These are phyloP conservation scores for Capsicum pubescens DNA, from an alignment of 257 asterid genomes.

Conservation along the genomic window DNA sequence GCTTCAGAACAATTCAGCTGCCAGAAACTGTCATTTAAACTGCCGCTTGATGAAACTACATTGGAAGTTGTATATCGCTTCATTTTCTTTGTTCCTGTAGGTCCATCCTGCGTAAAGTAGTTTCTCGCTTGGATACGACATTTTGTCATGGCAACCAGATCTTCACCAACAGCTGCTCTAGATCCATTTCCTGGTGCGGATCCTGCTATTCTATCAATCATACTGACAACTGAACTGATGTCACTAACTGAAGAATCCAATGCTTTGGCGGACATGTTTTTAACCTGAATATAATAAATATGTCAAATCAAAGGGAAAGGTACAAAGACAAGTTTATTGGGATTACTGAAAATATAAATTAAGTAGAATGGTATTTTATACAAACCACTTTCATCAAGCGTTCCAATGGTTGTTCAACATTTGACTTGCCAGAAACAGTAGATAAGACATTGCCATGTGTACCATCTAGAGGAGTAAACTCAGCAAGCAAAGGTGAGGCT, in stretches of 20 bases:
- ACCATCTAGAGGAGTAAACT: constrained; percentile 81
- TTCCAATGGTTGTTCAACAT: constrained; percentile 79
- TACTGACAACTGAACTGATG: constrained; percentile 88
- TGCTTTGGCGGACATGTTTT: constrained; percentile 65
- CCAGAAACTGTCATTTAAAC: constrained; percentile 66
- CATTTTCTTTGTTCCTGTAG: constrained; percentile 83
- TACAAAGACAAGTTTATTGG: not conserved
- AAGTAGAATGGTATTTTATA: constrained; percentile 30
- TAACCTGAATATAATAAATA: constrained; percentile 57
- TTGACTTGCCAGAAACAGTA: constrained; percentile 62
- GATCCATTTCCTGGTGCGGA: constrained; percentile 99
- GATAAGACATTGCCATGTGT: constrained; percentile 69
- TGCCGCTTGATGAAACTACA: constrained; percentile 79
- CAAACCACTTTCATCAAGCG: constrained; percentile 80
- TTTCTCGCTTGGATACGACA: constrained; percentile 91
- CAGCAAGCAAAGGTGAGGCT: constrained; percentile 94
- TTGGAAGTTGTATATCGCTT: constrained; percentile 86
- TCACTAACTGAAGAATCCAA: constrained; percentile 80
- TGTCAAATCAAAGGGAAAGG: constrained; percentile 3
- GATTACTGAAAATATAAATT: constrained; percentile 1
- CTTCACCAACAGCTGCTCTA: constrained; percentile 97
- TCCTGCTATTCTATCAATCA: constrained; percentile 96
- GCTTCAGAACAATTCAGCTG: constrained; percentile 63
- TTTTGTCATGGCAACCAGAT: constrained; percentile 96
- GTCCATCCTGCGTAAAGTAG: constrained; percentile 78